Evolutionary conservation across 2,329 filamentous ascomycete genomes (phyloP), one percentile per base, ranked within the genome.

Genomic region (Monilinia fructicola): DNA sequence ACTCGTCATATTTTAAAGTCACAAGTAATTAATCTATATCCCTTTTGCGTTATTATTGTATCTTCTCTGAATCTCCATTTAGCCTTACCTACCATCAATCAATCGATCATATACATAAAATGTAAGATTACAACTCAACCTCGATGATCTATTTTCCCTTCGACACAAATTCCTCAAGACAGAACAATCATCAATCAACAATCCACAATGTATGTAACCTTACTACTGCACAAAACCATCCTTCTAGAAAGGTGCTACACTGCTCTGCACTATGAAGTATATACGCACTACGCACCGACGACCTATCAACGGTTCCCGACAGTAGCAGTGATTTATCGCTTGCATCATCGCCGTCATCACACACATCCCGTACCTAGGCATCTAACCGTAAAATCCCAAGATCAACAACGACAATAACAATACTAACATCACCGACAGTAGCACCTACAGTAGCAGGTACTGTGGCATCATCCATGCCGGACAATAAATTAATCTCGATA

Each of bases 301-400:
- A 35, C 31, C 40, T 35, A 59, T 46, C 55, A 59, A 46, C 56
- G 56, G 42, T 35, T 60, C 28, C 56, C 56, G 35, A 35, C 56
- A 44, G 44, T 28, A 23, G 56, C 23, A 55, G 48, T 10, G 4
- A 21, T n/a, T 9, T 21, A 48, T 3, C 9, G 6, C n/a, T 18
- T 42, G 46, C 21, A 46, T 59, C 40, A 46, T 21, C 26, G 11
- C 40, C 5, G n/a, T 16, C 11, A 18, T 46, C 42, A 35, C 26
- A n/a, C 12, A 26, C 44, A 46, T 23, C 23, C 12, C 21, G 5
- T 35, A 35, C 31, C 31, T 35, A 35, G 31, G 31, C 9, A n/a
- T 10, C 56, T 59, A 59, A 59, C 42, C 26, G 21, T 11, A 48
- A 35, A 48, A 3, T 14, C 4, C 21, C 26, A 59, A 59, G 56